Evolutionary conservation across 495 filamentous ascomycete genomes (phyloP), one percentile per base, ranked within the genome.

Genomic region (Hypoxylon crocopeplum): DNA sequence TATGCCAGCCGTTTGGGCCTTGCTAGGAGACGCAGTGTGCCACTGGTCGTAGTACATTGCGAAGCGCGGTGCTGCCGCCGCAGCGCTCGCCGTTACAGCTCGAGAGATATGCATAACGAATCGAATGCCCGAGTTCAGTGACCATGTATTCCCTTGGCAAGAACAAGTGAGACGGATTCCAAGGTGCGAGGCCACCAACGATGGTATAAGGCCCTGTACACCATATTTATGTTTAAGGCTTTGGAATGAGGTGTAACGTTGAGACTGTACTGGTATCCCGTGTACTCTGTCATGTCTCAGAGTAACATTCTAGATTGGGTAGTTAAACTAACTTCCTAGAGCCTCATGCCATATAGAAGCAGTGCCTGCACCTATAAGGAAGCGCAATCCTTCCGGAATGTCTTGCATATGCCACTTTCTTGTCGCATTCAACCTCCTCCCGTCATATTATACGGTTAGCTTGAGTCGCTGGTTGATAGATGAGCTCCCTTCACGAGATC

Each of bases 31-130:
- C 0, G 69, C 49, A n/a, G 64, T 63, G 44, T 76, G 71, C 58
- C 66, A 76, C 54, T 70, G 64, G 45, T 72, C 69, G 21, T 68
- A 70, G 52, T 70, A 72, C 62, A 70, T 67, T 22, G 55, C 56
- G 16, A 66, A 70, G 15, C 64, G 52, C 15, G 62, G 61, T 16
- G 58, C 42, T 5, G 59, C 46, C 5, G 49, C 48, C 1, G 56
- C 56, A 12, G 53, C 54, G 16, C 54, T 66, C 19, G 51, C 34
- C 20, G 51, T 50, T 17, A 63, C 46, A 5, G 55, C 21, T 42
- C 30, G 45, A 6, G 61, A 38, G n/a, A 70, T 27, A 56, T 68
- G 58, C 67, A 70, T 70, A 3, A 40, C 59, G 30, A 15, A 38
- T 30, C 15, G 39, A 50, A 56, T 60, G 5, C 34, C 38, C 11